A percentile compares a stretch with the other conserved stretches of the same genome.
These are phyloP conservation scores for Periconia sp. DNA, from an alignment of 2,329 filamentous ascomycete species.

Conservation along the genomic window DNA sequence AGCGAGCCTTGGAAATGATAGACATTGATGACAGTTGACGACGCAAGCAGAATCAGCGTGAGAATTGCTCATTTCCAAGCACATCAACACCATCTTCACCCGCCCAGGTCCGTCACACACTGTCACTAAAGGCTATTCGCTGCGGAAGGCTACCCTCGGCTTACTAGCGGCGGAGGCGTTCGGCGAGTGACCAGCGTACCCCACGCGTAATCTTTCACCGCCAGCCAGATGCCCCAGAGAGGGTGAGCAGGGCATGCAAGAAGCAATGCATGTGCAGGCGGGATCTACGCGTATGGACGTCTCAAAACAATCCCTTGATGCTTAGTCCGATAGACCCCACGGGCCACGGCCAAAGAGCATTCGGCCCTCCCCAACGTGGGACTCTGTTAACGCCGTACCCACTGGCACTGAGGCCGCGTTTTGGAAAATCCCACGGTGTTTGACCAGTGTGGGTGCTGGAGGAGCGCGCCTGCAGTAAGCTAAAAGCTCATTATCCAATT, in stretches of 20 bases:
- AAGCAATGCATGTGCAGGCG: constrained; percentile 5
- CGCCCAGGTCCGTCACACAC: not conserved
- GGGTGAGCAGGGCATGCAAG: constrained; percentile 7
- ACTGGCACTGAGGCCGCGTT: not conserved
- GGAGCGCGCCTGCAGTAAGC: constrained; percentile 18
- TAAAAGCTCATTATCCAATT: constrained; percentile 17
- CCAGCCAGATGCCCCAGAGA: constrained; percentile 10
- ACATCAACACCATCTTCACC: not conserved
- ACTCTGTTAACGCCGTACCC: constrained; percentile 18
- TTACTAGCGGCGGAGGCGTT: constrained; percentile 14
- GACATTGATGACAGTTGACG: no score
- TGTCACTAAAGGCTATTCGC: not conserved
- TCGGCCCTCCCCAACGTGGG: constrained; percentile 27
- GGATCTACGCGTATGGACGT: constrained; percentile 13
- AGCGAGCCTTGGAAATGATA: not conserved
- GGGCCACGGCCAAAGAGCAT: constrained; percentile 20
- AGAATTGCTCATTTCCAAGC: not conserved
- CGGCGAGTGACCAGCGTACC: constrained; percentile 11
- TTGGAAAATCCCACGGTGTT: not conserved
- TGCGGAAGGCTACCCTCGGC: constrained; percentile 33
- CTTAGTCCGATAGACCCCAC: constrained; percentile 22
- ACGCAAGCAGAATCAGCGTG: no score
- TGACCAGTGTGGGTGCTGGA: constrained; percentile 18
- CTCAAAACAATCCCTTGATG: constrained; percentile 18
- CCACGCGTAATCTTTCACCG: constrained; percentile 25